These are phyloP conservation scores for Neonectria ditissima DNA, from an alignment of 2,329 filamentous ascomycete genomes.

Conservation along the genomic window DNA sequence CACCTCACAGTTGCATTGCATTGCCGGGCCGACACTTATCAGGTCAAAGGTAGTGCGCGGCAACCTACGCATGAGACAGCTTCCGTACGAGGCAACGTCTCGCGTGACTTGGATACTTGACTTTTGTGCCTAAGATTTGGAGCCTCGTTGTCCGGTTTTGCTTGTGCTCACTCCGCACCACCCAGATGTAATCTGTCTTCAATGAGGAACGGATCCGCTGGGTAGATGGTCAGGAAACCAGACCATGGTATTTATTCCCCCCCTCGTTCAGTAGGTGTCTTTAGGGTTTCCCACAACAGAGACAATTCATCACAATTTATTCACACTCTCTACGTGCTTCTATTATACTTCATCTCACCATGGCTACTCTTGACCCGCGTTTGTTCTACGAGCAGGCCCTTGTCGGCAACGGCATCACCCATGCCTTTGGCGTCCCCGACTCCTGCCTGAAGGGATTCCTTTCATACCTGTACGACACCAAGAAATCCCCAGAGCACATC, in stretches of 20 bases:
- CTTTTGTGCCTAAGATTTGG: not conserved
- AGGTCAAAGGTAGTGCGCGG: not conserved
- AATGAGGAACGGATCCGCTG: not conserved
- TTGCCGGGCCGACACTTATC: not conserved
- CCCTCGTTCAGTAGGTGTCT: not conserved
- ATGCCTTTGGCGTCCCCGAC: constrained; percentile 1
- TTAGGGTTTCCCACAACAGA: constrained; percentile 3
- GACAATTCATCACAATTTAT: not conserved
- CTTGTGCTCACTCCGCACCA: not conserved
- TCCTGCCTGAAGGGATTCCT: constrained; percentile 1
- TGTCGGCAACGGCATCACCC: constrained; percentile 1
- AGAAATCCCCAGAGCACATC: constrained; percentile 5
- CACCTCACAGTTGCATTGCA: not conserved
- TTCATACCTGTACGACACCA: not conserved
- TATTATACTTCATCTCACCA: constrained; percentile 1
- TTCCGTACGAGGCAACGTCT: not conserved
- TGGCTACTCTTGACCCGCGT: constrained; percentile 2
- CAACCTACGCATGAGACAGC: not conserved
- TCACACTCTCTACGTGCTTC: constrained; percentile 1
- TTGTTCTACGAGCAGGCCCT: constrained; percentile 3
- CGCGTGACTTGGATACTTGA: not conserved
- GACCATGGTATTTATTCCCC: not conserved
- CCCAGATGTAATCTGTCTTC: not conserved
- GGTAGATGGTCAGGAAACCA: not conserved
- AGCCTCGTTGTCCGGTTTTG: constrained; percentile 2